These are phyloP conservation scores for Colletotrichum zoysiae DNA, from an alignment of 2,329 filamentous ascomycete genomes.

Conservation along the genomic window DNA sequence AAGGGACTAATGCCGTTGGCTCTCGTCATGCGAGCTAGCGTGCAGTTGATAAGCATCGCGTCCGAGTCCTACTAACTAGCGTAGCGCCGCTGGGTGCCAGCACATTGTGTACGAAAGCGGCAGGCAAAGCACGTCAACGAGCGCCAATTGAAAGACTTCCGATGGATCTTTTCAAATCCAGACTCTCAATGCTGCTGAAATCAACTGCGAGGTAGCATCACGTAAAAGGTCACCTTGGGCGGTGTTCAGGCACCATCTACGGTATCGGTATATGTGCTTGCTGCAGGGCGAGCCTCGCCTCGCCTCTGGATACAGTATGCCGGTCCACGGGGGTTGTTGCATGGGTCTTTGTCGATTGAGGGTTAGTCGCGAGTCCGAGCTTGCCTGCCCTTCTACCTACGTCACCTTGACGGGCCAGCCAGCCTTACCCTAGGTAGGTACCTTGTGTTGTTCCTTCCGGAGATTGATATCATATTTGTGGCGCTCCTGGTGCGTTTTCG, in stretches of 20 bases:
- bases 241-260: neutral
- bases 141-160: neutral
- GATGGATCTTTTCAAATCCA: neutral
- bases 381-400: constrained; percentile 1
- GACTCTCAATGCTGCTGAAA: neutral
- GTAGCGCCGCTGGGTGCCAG: neutral
- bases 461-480: constrained; percentile 33
- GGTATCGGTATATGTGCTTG: neutral
- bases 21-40: neutral
- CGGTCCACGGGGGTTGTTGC: neutral
- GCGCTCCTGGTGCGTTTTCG: constrained; percentile 30
- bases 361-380: constrained; percentile 6
- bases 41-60: neutral
- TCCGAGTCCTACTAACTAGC: neutral
- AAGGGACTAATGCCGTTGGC: neutral
- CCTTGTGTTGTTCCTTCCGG: constrained; percentile 12
- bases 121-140: constrained; percentile 5
- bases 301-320: constrained; percentile 2
- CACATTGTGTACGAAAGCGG: neutral
- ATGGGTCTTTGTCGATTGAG: constrained; percentile 11
- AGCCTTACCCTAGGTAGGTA: no score
- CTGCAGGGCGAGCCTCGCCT: neutral
- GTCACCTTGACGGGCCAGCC: neutral
- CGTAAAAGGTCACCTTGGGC: neutral
- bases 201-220: neutral